Percentiles rank a stretch among this genome's conserved stretches.
Conservation (phyloP, 495 filamentous ascomycete species). For the Hyphodiscus hymeniophilus region DNA sequence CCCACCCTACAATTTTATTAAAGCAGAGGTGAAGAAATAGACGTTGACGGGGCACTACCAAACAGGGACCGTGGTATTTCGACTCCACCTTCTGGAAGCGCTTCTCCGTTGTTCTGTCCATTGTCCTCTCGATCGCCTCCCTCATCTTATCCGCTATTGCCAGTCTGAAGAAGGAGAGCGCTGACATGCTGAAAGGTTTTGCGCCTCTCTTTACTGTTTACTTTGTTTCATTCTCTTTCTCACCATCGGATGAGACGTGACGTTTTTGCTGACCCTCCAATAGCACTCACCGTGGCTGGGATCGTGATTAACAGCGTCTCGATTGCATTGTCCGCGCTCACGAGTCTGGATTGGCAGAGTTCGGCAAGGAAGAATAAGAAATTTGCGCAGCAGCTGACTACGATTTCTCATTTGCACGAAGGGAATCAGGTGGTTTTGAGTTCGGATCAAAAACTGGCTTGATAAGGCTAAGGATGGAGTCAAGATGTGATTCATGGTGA, state of each 20-base stretch:
- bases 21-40: too few relatives aligned
- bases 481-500: too few relatives aligned
- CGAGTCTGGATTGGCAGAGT: conserved; percentile 13
- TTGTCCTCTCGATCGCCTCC: conserved; percentile 3
- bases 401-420: conserved; percentile 10
- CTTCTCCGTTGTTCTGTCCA: conserved; percentile 6
- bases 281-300: conserved; percentile 5
- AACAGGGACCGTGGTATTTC: conserved; percentile 5
- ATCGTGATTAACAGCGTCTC: conserved; percentile 12
- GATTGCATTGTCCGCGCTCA: conserved; percentile 5
- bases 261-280: neutral
- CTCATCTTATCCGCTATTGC: conserved; percentile 6
- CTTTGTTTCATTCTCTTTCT: neutral
- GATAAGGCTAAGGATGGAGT: too few relatives aligned
- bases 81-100: conserved; percentile 14
- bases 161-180: conserved; percentile 1
- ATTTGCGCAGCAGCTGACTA: conserved; percentile 9
- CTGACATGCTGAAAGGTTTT: conserved; percentile 1
- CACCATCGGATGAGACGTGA: too few relatives aligned
- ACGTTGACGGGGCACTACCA: neutral
- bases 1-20: neutral
- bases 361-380: conserved; percentile 3
- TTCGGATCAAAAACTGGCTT: neutral
- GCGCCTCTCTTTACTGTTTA: too few relatives aligned
- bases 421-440: conserved; percentile 8